phyloP scores from a whole-genome alignment of 148 eudicot genomes.

The Fagopyrum homotropicum region DNA sequence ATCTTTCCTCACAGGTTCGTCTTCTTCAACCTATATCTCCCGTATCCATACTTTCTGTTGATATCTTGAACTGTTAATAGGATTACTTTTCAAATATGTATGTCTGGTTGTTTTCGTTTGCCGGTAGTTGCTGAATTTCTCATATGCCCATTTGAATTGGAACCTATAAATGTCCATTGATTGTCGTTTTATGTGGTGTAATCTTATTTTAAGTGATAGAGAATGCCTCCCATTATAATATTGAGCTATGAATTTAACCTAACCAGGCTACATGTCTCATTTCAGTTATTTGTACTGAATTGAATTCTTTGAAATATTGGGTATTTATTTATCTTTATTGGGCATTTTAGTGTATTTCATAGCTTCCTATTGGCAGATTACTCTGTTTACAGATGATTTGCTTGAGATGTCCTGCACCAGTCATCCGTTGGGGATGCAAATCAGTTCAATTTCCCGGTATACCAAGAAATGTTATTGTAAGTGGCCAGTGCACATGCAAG shows the following conservation, averaged over 20 bases:
- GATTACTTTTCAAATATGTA: background rate
- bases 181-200: background rate
- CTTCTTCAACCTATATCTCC: background rate
- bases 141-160: background rate
- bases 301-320: background rate
- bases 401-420: slow-evolving; percentile 23
- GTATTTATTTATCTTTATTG: background rate
- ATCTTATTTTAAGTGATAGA: background rate
- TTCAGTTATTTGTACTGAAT: background rate
- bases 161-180: background rate
- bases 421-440: slow-evolving; percentile 22
- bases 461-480: slow-evolving; percentile 40
- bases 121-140: background rate
- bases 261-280: background rate
- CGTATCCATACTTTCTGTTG: background rate
- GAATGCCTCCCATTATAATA: background rate
- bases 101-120: background rate
- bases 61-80: background rate
- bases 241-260: background rate
- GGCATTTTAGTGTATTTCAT: background rate
- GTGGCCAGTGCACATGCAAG: background rate
- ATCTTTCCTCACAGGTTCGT: background rate
- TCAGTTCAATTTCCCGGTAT: slow-evolving; percentile 21
- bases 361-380: background rate
- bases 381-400: slow-evolving; percentile 17